Percentiles rank a stretch among this genome's conserved stretches.
Conservation (phyloP, 495 filamentous ascomycete genomes). For the Xylaria bambusicola region DNA sequence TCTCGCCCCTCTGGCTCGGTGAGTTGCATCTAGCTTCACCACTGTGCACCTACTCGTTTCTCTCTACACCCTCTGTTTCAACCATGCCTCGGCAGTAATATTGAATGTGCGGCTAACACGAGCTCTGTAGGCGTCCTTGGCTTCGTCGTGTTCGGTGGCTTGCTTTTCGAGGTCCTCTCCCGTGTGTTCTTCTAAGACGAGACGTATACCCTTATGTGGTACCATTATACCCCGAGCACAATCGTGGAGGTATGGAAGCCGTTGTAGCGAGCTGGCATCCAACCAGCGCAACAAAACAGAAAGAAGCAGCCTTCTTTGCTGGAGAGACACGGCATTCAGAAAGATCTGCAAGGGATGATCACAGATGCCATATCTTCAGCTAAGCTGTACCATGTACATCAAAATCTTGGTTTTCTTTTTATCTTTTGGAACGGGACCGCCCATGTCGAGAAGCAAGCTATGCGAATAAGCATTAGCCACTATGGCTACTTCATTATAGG, state of each 20-base stretch:
- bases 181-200: conserved; percentile 67
- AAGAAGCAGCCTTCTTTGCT: not conserved
- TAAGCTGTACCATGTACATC: conserved; percentile 3
- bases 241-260: not conserved
- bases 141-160: conserved; percentile 82
- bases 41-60: not conserved
- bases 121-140: conserved; percentile 62
- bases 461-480: not conserved
- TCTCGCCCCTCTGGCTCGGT: conserved; percentile 85
- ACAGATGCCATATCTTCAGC: not conserved
- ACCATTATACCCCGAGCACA: not conserved
- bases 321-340: not conserved
- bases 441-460: not conserved
- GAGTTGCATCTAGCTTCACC: conserved; percentile 39
- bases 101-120: conserved; percentile 1
- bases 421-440: conserved; percentile 2
- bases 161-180: conserved; percentile 77
- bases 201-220: not conserved
- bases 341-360: not conserved
- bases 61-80: not conserved
- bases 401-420: conserved; percentile 3
- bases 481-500: not conserved
- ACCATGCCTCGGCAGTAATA: not conserved
- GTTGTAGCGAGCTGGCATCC: not conserved
- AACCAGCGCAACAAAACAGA: not conserved